Conservation (phyloP, 306 rosid genomes). For the Amphicarpaea edgeworthii region DNA sequence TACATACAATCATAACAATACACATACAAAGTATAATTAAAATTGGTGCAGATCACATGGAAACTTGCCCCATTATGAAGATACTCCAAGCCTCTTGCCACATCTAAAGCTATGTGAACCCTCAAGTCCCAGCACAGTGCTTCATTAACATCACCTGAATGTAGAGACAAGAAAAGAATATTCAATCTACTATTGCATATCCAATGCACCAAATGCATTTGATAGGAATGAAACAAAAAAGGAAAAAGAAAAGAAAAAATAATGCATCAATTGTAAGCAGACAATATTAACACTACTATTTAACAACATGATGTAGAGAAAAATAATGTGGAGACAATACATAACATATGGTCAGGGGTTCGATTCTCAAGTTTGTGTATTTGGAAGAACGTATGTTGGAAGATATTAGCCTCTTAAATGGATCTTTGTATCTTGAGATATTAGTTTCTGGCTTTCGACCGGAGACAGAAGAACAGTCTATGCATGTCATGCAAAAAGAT, state of each 20-base stretch:
- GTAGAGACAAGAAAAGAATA: conserved; percentile 5
- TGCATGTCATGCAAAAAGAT: neutral
- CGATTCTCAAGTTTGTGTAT: neutral
- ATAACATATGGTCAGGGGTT: neutral
- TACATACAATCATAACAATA: neutral
- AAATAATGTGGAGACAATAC: neutral
- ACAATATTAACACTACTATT: neutral
- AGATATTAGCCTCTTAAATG: neutral
- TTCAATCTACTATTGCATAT: neutral
- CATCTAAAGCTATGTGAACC: conserved; percentile 72
- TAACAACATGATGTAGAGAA: conserved; percentile 7
- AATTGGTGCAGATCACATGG: conserved; percentile 32
- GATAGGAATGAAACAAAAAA: neutral
- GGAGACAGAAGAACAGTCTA: neutral
- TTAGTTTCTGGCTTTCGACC: neutral
- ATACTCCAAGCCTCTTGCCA: conserved; percentile 87
- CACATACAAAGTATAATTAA: neutral
- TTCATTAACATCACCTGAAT: conserved; percentile 58
- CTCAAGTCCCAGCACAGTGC: conserved; percentile 76
- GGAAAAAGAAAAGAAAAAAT: neutral
- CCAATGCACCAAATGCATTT: neutral
- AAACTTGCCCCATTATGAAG: conserved; percentile 85
- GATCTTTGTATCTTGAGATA: neutral
- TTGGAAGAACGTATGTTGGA: neutral
- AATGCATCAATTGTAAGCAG: conserved; percentile 2